These are phyloP conservation scores for Diplodia corticola DNA, from an alignment of 2,329 filamentous ascomycete genomes.

Conservation along the genomic window DNA sequence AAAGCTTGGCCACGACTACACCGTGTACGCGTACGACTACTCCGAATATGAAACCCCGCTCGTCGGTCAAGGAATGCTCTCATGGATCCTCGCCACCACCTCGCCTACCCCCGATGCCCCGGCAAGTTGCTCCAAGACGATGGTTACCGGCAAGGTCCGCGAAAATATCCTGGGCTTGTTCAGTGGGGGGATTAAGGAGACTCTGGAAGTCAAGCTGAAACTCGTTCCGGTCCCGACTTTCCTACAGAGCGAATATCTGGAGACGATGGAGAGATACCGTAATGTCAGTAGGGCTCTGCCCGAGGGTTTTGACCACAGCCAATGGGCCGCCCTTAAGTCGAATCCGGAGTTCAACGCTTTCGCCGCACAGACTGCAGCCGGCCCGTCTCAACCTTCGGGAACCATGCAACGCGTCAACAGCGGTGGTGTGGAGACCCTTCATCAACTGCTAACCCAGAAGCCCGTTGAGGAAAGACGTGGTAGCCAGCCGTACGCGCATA, in stretches of 20 bases:
- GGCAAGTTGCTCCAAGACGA: slow-evolving; percentile 62
- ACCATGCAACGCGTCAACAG: slow-evolving; percentile 29
- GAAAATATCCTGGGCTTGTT: slow-evolving; percentile 85
- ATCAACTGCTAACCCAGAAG: slow-evolving; percentile 40
- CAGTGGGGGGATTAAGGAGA: slow-evolving; percentile 79
- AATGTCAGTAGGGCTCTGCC: slow-evolving; percentile 59
- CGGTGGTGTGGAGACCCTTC: slow-evolving; percentile 38
- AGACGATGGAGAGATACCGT: slow-evolving; percentile 62
- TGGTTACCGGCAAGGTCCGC: slow-evolving; percentile 87
- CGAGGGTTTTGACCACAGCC: slow-evolving; percentile 65
- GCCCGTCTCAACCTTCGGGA: slow-evolving; percentile 23
- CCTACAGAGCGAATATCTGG: slow-evolving; percentile 60
- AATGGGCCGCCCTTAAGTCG: slow-evolving; percentile 75
- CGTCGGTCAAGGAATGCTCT: slow-evolving; percentile 94
- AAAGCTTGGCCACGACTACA: slow-evolving; percentile 77
- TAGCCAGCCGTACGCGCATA: slow-evolving; percentile 30
- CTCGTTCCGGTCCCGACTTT: slow-evolving; percentile 73
- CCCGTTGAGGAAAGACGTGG: slow-evolving; percentile 31
- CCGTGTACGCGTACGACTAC: slow-evolving; percentile 96
- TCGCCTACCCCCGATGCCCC: slow-evolving; percentile 57
- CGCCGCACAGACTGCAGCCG: slow-evolving; percentile 27
- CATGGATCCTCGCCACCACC: slow-evolving; percentile 70
- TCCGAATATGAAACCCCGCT: slow-evolving; percentile 92
- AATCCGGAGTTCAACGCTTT: slow-evolving; percentile 53
- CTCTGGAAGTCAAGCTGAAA: slow-evolving; percentile 87